Conservation (phyloP, 2,329 filamentous ascomycete species). For the Knufia fluminis region DNA sequence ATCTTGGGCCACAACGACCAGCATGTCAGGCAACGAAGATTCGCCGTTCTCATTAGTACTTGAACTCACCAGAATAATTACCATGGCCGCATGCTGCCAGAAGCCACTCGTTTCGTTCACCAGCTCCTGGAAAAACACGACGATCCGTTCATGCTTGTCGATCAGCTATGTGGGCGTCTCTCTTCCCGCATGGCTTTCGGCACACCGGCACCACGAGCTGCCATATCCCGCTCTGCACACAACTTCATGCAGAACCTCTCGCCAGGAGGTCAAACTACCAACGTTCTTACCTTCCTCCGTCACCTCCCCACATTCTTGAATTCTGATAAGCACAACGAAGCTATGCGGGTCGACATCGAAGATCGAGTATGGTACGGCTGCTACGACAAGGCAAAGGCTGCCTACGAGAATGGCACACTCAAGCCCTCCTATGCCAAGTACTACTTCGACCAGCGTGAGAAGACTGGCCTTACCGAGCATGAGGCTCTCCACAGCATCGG, state of each 20-base stretch:
- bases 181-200: constrained; percentile 1
- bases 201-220: constrained; percentile 1
- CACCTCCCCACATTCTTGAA: background rate
- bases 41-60: background rate
- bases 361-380: background rate
- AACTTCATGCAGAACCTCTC: constrained; percentile 8
- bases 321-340: constrained; percentile 1
- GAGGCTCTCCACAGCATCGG: constrained; percentile 3
- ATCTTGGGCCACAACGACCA: constrained; percentile 5
- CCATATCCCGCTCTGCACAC: background rate
- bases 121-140: background rate
- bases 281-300: background rate
- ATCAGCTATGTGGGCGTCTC: constrained; percentile 1
- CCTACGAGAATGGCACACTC: constrained; percentile 1
- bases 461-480: constrained; percentile 2
- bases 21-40: constrained; percentile 3
- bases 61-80: constrained; percentile 3
- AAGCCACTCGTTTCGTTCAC: background rate
- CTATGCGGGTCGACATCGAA: background rate
- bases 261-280: constrained; percentile 6
- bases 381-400: background rate
- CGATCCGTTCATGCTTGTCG: background rate
- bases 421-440: background rate
- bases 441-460: constrained; percentile 3
- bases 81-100: constrained; percentile 6